Base-by-base conservation (phyloP, 192 early-diverging fungal species). In the Physocladia obscura region DNA sequence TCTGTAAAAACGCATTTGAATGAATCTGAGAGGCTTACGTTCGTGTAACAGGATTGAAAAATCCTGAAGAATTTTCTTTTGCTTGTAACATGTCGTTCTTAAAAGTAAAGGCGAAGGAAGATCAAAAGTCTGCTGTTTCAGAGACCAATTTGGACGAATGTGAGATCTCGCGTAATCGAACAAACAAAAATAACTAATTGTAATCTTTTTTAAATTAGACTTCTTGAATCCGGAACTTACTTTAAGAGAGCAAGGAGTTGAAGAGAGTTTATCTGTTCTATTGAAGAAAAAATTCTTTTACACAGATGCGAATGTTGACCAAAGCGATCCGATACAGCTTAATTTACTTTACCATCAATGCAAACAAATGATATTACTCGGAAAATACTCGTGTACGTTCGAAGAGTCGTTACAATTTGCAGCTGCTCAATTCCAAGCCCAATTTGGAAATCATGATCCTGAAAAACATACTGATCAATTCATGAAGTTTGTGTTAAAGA, bases 251-350 rank as follows among this genome's bases (percentile, higher is more conserved):
- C 84, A 88, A 73, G 77, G 83, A 39, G 36, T 88, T 4, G 63
- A 59, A 32, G 81, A 84, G 30, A 63, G 57, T 0, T 79, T 81
- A 55, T 52, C 65, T 15, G 79, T 88, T 26, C 54, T 85, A 13
- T 76, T 88, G 1, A 86, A 86, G 38, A 87, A 88, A 59, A 88
- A 88, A 69, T 87, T 88, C 57, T 88, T 85, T 37, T 84, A 76
- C 57, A 79, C 86, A 11, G 86, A 88, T 55, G 79, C 82, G 59
- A 85, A 80, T 62, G 76, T 88, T 37, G 85, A 88, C 64, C 70
- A 85, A 21, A 79, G 77, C 52, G 86, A 88, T 70, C 82, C 81
- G 1, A 74, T 88, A n/a, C 86, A 88, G 62, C 56, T 88, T 11
- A 84, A 84, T 49, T 57, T 88, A 39, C 65, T 88, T 40, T 88